Percentiles rank a stretch among this genome's conserved stretches.
Evolutionary conservation across 2,329 filamentous ascomycete species (phyloP).

Genomic region (Pleomassaria siparia): DNA sequence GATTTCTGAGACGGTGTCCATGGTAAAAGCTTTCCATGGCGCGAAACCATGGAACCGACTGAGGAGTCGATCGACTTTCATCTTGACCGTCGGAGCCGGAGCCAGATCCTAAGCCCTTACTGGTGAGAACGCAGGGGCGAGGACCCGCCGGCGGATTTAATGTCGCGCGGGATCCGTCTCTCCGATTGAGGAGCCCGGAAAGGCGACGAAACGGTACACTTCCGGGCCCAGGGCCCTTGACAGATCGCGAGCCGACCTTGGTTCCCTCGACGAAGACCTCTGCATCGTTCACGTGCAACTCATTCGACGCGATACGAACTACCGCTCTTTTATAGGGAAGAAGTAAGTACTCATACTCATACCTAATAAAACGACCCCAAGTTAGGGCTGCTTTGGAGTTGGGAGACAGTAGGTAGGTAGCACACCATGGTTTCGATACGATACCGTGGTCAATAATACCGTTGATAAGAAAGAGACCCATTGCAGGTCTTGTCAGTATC

Average conservation of each 20-base stretch:
- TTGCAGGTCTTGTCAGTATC: no score
- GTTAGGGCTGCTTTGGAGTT: no score
- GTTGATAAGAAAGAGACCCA: no score
- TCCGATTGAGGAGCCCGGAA: conserved; percentile 12
- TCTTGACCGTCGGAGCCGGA: conserved; percentile 8
- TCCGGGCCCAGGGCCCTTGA: conserved; percentile 14
- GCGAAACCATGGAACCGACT: conserved; percentile 6
- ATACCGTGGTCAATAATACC: no score
- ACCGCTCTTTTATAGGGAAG: no score
- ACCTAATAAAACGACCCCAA: no score
- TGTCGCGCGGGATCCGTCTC: conserved; percentile 9
- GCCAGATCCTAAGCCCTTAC: conserved; percentile 9
- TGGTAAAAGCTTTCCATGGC: conserved; percentile 12
- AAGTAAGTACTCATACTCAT: no score
- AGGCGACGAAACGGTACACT: conserved; percentile 16
- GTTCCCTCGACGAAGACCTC: conserved; percentile 17
- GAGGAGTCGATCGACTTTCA: conserved; percentile 10
- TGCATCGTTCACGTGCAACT: conserved; percentile 26
- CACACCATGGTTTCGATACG: no score
- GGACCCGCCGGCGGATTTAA: conserved; percentile 13
- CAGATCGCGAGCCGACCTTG: conserved; percentile 10
- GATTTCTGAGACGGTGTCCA: conserved; percentile 14
- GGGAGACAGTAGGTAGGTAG: no score
- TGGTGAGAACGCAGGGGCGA: conserved; percentile 15
- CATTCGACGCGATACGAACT: conserved; percentile 20